Evolutionary conservation across 352 stramenopile genomes (phyloP).

Genomic region (Pythium grandisporangium): DNA sequence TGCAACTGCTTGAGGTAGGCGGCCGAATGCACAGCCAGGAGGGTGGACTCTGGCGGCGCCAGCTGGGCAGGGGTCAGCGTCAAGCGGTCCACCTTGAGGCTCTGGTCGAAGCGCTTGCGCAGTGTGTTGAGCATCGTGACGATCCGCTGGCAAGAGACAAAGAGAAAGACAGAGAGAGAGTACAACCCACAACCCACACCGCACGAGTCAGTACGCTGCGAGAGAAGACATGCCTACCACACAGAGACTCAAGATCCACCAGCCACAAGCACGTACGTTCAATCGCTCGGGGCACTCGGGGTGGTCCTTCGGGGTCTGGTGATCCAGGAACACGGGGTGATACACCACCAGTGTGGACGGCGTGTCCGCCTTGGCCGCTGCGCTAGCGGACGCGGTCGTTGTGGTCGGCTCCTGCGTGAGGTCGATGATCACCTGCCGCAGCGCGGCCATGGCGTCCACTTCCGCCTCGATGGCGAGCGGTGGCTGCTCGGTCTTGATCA

Average conservation of each 20-base stretch:
- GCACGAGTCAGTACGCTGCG: slow-evolving; percentile 3
- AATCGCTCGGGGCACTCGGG: slow-evolving; percentile 76
- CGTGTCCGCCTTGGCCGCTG: slow-evolving; percentile 9
- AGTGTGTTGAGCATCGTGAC: slow-evolving; percentile 56
- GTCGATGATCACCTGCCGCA: slow-evolving; percentile 74
- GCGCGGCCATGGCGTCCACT: slow-evolving; percentile 45
- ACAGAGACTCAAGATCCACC: too few relatives aligned
- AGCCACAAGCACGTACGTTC: slow-evolving; percentile 56
- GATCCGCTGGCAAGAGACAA: slow-evolving; percentile 29
- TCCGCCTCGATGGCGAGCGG: neutral
- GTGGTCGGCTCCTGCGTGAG: slow-evolving; percentile 51
- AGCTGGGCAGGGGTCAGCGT: slow-evolving; percentile 60
- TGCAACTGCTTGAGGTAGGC: slow-evolving; percentile 72
- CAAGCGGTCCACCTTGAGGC: slow-evolving; percentile 61
- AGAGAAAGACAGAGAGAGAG: neutral
- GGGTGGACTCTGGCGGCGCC: slow-evolving; percentile 59
- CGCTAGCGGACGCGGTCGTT: too few relatives aligned
- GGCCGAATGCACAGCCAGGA: slow-evolving; percentile 79
- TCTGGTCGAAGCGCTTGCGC: slow-evolving; percentile 52
- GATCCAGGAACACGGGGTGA: slow-evolving; percentile 76
- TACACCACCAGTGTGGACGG: slow-evolving; percentile 73
- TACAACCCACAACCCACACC: neutral
- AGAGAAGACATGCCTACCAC: neutral
- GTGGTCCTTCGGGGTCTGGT: slow-evolving; percentile 77
- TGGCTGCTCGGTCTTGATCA: neutral